These are phyloP conservation scores for Hevea brasiliensis DNA, from an alignment of 345 rosid genomes.

Conservation along the genomic window DNA sequence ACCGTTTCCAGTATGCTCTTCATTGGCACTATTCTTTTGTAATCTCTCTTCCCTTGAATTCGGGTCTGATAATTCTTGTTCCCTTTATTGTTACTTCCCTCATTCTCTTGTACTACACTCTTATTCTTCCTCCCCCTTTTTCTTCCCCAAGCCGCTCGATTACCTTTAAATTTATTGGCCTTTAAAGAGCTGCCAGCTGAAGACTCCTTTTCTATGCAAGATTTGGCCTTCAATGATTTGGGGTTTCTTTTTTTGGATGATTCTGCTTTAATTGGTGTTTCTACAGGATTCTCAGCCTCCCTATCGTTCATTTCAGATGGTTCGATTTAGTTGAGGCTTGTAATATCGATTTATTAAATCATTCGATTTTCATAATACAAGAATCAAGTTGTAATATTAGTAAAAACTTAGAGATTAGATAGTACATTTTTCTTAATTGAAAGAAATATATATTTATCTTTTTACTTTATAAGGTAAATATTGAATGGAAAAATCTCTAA, in stretches of 20 bases:
- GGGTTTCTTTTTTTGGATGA: conserved; percentile 35
- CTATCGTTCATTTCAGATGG: not conserved
- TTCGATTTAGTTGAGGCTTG: not conserved
- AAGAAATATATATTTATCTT: too few relatives aligned
- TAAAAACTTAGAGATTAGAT: too few relatives aligned
- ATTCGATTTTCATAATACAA: too few relatives aligned
- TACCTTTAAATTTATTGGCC: conserved; percentile 27
- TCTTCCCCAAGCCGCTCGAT: conserved; percentile 22
- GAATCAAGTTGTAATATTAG: too few relatives aligned
- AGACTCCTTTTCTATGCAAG: conserved; percentile 43
- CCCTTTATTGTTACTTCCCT: conserved; percentile 22
- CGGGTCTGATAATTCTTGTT: conserved; percentile 13
- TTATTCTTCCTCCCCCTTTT: conserved; percentile 26
- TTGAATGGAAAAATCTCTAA: too few relatives aligned
- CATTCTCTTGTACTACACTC: conserved; percentile 8
- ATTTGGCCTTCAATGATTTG: conserved; percentile 36
- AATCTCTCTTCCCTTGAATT: conserved; percentile 30
- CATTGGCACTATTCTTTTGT: conserved; percentile 17
- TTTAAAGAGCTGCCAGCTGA: conserved; percentile 29
- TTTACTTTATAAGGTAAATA: too few relatives aligned
- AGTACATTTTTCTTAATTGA: too few relatives aligned
- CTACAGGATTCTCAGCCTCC: conserved; percentile 18
- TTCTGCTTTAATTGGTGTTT: conserved; percentile 31
- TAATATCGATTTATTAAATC: too few relatives aligned
- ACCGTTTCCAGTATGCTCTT: conserved; percentile 18